Evolutionary conservation across 108 stramenopile species (phyloP), one percentile per base, ranked within the genome.

Genomic region (Discostella pseudostelligera): DNA sequence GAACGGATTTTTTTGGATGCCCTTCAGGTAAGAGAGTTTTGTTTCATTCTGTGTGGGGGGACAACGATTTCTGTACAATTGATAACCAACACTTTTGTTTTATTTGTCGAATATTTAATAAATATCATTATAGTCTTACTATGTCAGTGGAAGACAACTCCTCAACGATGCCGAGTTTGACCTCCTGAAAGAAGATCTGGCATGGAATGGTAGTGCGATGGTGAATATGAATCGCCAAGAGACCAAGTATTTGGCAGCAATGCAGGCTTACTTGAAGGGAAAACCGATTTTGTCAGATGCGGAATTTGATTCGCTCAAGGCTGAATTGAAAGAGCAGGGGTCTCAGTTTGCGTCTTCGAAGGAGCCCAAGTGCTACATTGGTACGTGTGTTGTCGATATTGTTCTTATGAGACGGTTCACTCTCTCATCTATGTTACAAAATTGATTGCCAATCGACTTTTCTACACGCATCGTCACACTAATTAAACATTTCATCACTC

Each of bases 351-450:
- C 92, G 9, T 93, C 95, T 1, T 69, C 85, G 48, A 96, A 84
- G 36, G 95, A 97, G 63, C 96, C 96, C 5, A 94, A 93, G 83
- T 96, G 94, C 73, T 94, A 94, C 89, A 88, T 97, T 53, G 96
- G 74, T 75, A 26, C 67, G 74, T 67, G n/a, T n/a, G n/a, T n/a
- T n/a, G 13, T 45, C 29, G 8, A 26, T 36, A 49, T 39, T 7
- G 24, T 22, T 22, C 21, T 25, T 20, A 4, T 12, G 21, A 7
- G 49, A 16, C 24, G n/a, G 7, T 60, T 43, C 8, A 24, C 49
- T 4, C 17, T n/a, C n/a, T n/a, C n/a, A n/a, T n/a, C n/a, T n/a
- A n/a, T n/a, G n/a, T n/a, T n/a, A n/a, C n/a, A n/a, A n/a, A n/a
- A n/a, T n/a, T n/a, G n/a, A n/a, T n/a, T n/a, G n/a, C n/a, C n/a